A percentile compares a stretch with the other conserved stretches of the same genome.
These are phyloP conservation scores for Entonaema liquescens DNA, from an alignment of 495 filamentous ascomycete species.

Conservation along the genomic window DNA sequence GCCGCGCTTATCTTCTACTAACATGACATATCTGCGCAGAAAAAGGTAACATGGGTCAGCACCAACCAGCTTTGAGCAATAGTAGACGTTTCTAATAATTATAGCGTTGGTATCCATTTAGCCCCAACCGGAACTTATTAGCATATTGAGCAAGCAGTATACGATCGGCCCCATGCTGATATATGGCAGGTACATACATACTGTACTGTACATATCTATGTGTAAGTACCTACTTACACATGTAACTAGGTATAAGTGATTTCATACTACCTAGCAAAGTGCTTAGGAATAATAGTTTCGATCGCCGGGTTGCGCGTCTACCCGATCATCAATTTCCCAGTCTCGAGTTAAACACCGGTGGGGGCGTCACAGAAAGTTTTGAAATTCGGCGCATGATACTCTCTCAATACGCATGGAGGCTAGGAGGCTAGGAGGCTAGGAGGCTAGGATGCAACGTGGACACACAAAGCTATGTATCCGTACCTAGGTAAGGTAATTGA, in stretches of 20 bases:
- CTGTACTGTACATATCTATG: too few relatives aligned
- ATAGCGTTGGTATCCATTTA: slow-evolving; percentile 39
- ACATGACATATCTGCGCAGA: slow-evolving; percentile 7
- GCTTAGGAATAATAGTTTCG: not conserved
- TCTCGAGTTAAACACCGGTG: slow-evolving; percentile 33
- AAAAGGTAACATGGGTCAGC: slow-evolving; percentile 24
- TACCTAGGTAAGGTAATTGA: slow-evolving; percentile 5
- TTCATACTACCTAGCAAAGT: not conserved
- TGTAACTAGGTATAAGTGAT: not conserved
- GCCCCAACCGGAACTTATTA: slow-evolving; percentile 31
- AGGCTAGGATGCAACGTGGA: slow-evolving; percentile 38
- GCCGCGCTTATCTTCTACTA: slow-evolving; percentile 27
- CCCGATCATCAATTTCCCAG: slow-evolving; percentile 11
- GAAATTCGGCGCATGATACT: slow-evolving; percentile 29
- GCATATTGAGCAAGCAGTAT: slow-evolving; percentile 17
- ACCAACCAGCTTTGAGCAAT: slow-evolving; percentile 21
- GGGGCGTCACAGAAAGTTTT: slow-evolving; percentile 28
- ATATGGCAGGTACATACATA: not conserved
- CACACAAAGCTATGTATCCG: slow-evolving; percentile 19
- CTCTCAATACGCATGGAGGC: slow-evolving; percentile 14
- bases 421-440: slow-evolving; percentile 32
- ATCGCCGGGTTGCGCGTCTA: slow-evolving; percentile 8
- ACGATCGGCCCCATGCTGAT: not conserved
- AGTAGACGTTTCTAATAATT: slow-evolving; percentile 35
- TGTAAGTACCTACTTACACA: too few relatives aligned